Base-by-base conservation (phyloP, 306 rosid genomes). In the Fragaria ananassa region DNA sequence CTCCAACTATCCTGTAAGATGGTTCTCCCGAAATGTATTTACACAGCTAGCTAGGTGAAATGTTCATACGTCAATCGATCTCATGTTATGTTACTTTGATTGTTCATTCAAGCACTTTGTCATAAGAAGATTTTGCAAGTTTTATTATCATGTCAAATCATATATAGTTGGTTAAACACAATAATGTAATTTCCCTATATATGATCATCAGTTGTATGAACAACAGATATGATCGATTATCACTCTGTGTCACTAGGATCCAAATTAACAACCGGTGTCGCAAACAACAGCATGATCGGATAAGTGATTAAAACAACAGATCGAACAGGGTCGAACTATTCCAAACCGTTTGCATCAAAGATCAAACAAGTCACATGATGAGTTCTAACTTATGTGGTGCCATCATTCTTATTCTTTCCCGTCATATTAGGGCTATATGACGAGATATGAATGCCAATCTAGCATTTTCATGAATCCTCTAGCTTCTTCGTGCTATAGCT, bases 361-460 rank as follows among this genome's bases (percentile, higher is more conserved):
- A 41, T 71, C 83, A 82, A 80, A 78, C 34, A 8, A 41, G 72
- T 82, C 93, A 89, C 95, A 86, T 85, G 90, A 86, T 85, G 90
- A 56, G 71, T 67, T 81, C 86, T 76, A 80, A 74, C 82, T 39
- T 81, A 78, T 75, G 39, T 50, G 29, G 44, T 74, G 86, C 82
- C 88, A 8, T 7, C 41, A 63, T 35, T 34, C 69, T 63, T 31
- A 34, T 34, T 63, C 7, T 0, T 63, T 35, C 5, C 44, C 69
- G n/a, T 31, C 45, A 34, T 6, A 7, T 35, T 29, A 61, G 67
- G 21, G 67, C 19, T 61, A 42, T 6, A 2, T 13, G 42, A 56
- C 61, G 56, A 70, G 25, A 51, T 62, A 25, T 64, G 15, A 12
- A 61, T 10, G 10, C 56, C 72, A 74, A 31, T 73, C 44, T 50